Percentiles rank a stretch among this genome's conserved stretches.
Evolutionary conservation across 2,329 filamentous ascomycete genomes (phyloP).

Genomic region (Pestalotiopsis sp.): DNA sequence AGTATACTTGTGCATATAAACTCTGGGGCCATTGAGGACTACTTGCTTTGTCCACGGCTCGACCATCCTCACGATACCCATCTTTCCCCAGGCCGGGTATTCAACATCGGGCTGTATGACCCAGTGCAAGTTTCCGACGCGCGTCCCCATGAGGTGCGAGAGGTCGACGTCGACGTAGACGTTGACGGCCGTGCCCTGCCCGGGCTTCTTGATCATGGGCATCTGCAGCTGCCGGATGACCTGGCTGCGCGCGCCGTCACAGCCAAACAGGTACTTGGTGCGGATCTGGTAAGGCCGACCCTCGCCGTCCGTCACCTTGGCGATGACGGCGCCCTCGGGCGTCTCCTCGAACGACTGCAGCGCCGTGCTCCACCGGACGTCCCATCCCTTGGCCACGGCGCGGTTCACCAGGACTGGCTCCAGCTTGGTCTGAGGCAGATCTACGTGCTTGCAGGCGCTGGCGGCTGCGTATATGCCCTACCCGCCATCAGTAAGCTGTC

Average conservation of each 20-base stretch:
- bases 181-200: conserved; percentile 39
- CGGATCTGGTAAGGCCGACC: conserved; percentile 39
- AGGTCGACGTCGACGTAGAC: conserved; percentile 47
- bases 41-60: conserved; percentile 45
- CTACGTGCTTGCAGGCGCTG: conserved; percentile 40
- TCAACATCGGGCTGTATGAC: conserved; percentile 50
- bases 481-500: not conserved
- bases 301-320: conserved; percentile 34
- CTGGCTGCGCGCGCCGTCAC: conserved; percentile 48
- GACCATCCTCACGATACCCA: conserved; percentile 50
- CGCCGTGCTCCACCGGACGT: conserved; percentile 37
- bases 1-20: not conserved
- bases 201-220: conserved; percentile 33
- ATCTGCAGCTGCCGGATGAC: conserved; percentile 37
- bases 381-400: conserved; percentile 37
- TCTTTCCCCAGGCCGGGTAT: conserved; percentile 42
- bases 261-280: conserved; percentile 59
- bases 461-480: conserved; percentile 43
- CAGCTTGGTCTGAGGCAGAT: conserved; percentile 44
- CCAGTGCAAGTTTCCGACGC: conserved; percentile 56
- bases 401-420: conserved; percentile 43
- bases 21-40: not conserved
- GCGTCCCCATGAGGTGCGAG: conserved; percentile 46
- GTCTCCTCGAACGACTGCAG: conserved; percentile 30
- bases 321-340: conserved; percentile 15